Conservation (phyloP, 176 grass and related monocot species). For the Lolium rigidum region DNA sequence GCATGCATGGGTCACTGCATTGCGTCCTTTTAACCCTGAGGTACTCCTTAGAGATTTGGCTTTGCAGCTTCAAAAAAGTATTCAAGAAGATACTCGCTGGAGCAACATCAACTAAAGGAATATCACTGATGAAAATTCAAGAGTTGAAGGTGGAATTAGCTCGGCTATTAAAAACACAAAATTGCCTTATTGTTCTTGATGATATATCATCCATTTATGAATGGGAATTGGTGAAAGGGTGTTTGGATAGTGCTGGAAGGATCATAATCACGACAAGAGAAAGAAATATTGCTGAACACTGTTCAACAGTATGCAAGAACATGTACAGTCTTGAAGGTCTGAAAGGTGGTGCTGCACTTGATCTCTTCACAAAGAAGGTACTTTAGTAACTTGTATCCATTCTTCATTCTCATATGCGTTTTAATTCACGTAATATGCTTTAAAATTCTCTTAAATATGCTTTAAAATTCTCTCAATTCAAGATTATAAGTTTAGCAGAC, state of each 20-base stretch:
- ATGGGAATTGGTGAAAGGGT: slow-evolving; percentile 12
- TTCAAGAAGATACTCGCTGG: background rate
- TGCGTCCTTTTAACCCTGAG: too few relatives aligned
- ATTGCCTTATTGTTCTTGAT: slow-evolving; percentile 40
- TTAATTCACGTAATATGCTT: too few relatives aligned
- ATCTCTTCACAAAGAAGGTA: slow-evolving; percentile 34
- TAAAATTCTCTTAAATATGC: too few relatives aligned
- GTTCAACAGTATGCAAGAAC: background rate
- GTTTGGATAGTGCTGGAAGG: background rate
- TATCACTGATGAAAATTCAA: background rate
- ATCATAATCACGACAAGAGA: slow-evolving; percentile 44
- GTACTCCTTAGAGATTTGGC: background rate
- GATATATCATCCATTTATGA: background rate
- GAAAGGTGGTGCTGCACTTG: background rate
- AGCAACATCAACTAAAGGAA: background rate
- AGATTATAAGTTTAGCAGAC: too few relatives aligned
- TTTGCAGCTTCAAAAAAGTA: background rate
- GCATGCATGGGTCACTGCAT: too few relatives aligned
- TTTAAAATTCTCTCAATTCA: too few relatives aligned
- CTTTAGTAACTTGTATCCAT: background rate
- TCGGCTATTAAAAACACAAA: background rate
- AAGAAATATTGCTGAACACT: background rate
- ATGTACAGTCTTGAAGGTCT: background rate
- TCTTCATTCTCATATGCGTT: background rate
- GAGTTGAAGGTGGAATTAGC: background rate